Evolutionary conservation across 108 stramenopile species (phyloP), one percentile per base, ranked within the genome.

Genomic region (Skeletonema potamos): DNA sequence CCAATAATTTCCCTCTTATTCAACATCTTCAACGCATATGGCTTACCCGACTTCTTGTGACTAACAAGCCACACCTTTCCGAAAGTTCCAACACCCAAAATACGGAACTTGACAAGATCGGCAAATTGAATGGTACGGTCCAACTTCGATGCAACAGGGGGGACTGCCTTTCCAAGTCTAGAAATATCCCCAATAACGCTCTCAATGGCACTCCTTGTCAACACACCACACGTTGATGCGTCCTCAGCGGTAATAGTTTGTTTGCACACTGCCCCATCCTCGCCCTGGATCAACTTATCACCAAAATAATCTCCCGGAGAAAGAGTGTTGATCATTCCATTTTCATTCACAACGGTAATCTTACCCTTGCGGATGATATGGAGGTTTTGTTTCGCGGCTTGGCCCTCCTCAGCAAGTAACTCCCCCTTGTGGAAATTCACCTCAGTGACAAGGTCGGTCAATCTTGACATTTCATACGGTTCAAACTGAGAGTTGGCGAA

Each of bases 21-120:
- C 73, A 94, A 68, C 81, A 94, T 91, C 61, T 98, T 98, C 51
- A 98, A 84, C 30, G 97, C 97, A 48, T 94, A 98, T 7, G 91
- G 86, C 17, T 54, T 72, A 13, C 89, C 83, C 4, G 88, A 83
- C 62, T 78, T 83, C 74, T 87, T 93, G 84, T 98, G 94, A 77
- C 93, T 94, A 1, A 98, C 98, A 24, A 99, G 88, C 96, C 96
- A 97, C 3, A 99, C 99, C 61, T 97, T 95, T 15, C 99, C 99
- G 72, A 99, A 99, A 0, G 98, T 98, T 13, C 99, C 99, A 17
- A 97, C 96, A 59, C 99, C 99, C n/a, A 99, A 73, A 66, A 96
- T 97, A 58, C 92, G 77, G 70, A 96, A 85, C 81, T 91, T 91
- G 59, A 92, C 87, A 57, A 96, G 85, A 56, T 91, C 89, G 58